Evolutionary conservation across 2,329 filamentous ascomycete species (phyloP), one percentile per base, ranked within the genome.

Genomic region (Talaromyces sp.): DNA sequence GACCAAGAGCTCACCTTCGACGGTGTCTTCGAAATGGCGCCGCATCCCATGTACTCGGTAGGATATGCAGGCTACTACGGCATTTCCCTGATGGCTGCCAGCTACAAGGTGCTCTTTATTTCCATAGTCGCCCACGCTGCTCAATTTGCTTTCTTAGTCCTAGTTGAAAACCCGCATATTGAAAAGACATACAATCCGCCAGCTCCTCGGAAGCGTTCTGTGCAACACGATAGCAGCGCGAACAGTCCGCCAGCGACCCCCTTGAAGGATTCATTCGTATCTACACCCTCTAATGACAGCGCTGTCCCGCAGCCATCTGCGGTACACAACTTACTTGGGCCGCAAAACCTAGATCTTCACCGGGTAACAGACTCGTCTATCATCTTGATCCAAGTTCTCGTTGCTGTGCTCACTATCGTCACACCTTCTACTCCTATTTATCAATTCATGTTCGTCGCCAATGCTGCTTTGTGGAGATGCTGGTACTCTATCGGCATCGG

Each of bases 1-100:
- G 95, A 99, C 77, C 93, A 98, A 78, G 91, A 96, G 72, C 82
- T 99, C 73, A 98, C 93, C 55, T 99, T 99, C 75, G 95, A 99
- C 72, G 95, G 95, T 60, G 95, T 99, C 64, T 99, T 98, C 73
- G 95, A 99, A 78, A 96, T 99, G 88, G 95, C 95, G 21, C 95
- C 95, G 32, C 95, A 98, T 73, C 93, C 93, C 64, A 98, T 98
- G 93, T 98, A 98, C 78, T 96, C 93, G 59, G 93, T 98, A 70
- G 95, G 95, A 43, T 99, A 99, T 76, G 92, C 91, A 57, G 95
- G 95, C 53, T 99, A 96, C 80, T 99, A 99, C 74, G 95, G 95
- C 68, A 97, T 98, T 71, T 97, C 93, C 62, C 88, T 97, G 80
- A 96, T 99, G 89, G 93, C 92, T 53, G 93, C 93, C 64, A 99